These are phyloP conservation scores for Didymosphaeria variabile DNA, from an alignment of 2,329 filamentous ascomycete species.

Conservation along the genomic window DNA sequence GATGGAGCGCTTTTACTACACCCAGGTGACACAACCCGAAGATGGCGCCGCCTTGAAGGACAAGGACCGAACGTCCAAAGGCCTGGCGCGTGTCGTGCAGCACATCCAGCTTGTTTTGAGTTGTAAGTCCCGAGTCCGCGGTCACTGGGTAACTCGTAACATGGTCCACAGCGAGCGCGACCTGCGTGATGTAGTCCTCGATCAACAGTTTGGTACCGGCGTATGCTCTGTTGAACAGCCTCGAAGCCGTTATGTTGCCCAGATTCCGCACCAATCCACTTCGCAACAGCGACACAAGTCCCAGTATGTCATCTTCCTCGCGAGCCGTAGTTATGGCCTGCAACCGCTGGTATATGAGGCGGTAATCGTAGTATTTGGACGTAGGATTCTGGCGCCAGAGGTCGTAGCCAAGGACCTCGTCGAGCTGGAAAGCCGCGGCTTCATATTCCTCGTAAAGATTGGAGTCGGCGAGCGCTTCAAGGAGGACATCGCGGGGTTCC, in stretches of 20 bases:
- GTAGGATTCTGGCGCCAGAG: slow-evolving; percentile 85
- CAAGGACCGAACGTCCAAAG: slow-evolving; percentile 84
- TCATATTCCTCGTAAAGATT: slow-evolving; percentile 86
- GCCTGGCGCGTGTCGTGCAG: slow-evolving; percentile 87
- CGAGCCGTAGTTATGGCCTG: slow-evolving; percentile 74
- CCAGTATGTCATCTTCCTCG: slow-evolving; percentile 75
- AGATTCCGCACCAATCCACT: slow-evolving; percentile 82
- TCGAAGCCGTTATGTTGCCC: slow-evolving; percentile 86
- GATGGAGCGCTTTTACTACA: slow-evolving; percentile 85
- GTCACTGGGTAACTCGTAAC: slow-evolving; percentile 73
- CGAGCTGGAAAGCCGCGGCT: slow-evolving; percentile 81
- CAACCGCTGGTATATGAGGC: slow-evolving; percentile 80
- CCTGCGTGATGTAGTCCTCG: slow-evolving; percentile 87
- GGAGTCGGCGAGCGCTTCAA: slow-evolving; percentile 71
- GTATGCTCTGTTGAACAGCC: slow-evolving; percentile 84
- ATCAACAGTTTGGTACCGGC: slow-evolving; percentile 90
- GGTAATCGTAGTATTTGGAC: slow-evolving; percentile 85
- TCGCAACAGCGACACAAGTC: slow-evolving; percentile 80
- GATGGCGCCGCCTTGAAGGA: slow-evolving; percentile 89
- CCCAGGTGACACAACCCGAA: slow-evolving; percentile 92
- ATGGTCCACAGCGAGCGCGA: slow-evolving; percentile 81
- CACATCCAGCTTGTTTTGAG: slow-evolving; percentile 83
- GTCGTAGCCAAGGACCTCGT: slow-evolving; percentile 81
- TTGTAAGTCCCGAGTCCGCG: slow-evolving; percentile 64
- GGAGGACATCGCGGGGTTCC: slow-evolving; percentile 71